Conservation (phyloP, 2,329 filamentous ascomycete species). For the Aspergillus hiratsukae region DNA sequence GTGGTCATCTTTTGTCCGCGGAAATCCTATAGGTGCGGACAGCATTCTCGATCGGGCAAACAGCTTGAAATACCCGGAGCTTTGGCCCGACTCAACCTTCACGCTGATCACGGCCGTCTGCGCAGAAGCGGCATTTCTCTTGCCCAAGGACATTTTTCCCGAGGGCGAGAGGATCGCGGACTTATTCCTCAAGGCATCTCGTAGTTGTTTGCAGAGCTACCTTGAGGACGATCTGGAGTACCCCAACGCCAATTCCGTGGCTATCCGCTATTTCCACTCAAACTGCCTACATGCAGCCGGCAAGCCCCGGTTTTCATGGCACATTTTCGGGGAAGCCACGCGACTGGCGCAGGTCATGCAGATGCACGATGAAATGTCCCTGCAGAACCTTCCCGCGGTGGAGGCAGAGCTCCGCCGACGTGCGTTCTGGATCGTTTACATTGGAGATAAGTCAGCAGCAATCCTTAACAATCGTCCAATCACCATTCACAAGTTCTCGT, state of each 20-base stretch:
- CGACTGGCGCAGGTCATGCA: conserved; percentile 43
- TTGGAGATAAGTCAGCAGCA: conserved; percentile 21
- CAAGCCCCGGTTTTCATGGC: conserved; percentile 43
- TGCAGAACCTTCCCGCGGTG: conserved; percentile 31
- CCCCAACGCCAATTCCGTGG: conserved; percentile 42
- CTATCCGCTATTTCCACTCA: conserved; percentile 45
- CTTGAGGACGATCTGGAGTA: conserved; percentile 41
- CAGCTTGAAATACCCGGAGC: conserved; percentile 18
- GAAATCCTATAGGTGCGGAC: background rate
- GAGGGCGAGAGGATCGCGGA: conserved; percentile 36
- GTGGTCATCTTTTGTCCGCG: background rate
- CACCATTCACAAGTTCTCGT: conserved; percentile 43
- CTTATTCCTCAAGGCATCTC: conserved; percentile 39
- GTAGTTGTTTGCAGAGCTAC: conserved; percentile 36
- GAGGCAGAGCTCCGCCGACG: conserved; percentile 32
- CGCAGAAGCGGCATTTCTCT: conserved; percentile 39
- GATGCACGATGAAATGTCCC: conserved; percentile 38
- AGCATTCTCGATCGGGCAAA: conserved; percentile 5
- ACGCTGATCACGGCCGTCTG: conserved; percentile 44
- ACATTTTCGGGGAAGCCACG: conserved; percentile 44
- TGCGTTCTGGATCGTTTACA: conserved; percentile 21
- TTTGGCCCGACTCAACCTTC: conserved; percentile 38
- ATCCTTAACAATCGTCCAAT: conserved; percentile 39
- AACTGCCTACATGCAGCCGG: conserved; percentile 44
- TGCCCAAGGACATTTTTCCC: conserved; percentile 40